phyloP scores from a whole-genome alignment of 345 rosid species.

The Hibiscus tridactylites region DNA sequence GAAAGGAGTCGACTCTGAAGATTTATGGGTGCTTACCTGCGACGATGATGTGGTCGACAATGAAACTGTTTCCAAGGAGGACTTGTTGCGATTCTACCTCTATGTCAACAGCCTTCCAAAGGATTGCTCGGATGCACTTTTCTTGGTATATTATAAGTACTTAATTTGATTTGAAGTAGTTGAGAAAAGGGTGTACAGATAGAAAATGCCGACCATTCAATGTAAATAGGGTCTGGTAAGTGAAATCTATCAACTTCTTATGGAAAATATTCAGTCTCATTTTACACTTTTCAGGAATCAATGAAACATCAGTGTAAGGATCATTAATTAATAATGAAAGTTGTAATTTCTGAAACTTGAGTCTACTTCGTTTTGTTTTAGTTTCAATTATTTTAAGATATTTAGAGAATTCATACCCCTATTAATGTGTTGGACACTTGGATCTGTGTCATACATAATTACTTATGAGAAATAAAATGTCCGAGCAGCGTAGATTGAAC shows the following conservation, averaged over 20 bases:
- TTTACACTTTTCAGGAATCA: slow-evolving; percentile 6
- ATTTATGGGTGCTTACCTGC: slow-evolving; percentile 90
- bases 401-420: too few species aligned
- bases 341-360: slow-evolving; percentile 2
- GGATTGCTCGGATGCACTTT: slow-evolving; percentile 69
- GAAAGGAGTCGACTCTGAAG: slow-evolving; percentile 92
- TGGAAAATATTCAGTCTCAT: slow-evolving; percentile 6
- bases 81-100: slow-evolving; percentile 64
- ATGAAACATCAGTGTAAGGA: background rate
- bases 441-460: too few species aligned
- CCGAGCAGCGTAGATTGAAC: background rate
- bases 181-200: slow-evolving; percentile 42
- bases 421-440: too few species aligned
- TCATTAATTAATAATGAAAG: background rate
- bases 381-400: too few species aligned
- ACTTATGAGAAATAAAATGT: background rate
- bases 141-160: slow-evolving; percentile 77
- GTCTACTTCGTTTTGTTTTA: slow-evolving; percentile 15
- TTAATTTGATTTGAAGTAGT: slow-evolving; percentile 41
- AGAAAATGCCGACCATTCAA: slow-evolving; percentile 34
- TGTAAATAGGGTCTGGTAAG: slow-evolving; percentile 52
- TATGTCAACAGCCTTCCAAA: slow-evolving; percentile 73
- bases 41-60: slow-evolving; percentile 72
- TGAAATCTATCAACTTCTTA: slow-evolving; percentile 29
- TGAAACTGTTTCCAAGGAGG: slow-evolving; percentile 58